Percentiles rank a stretch among this genome's conserved stretches.
These are phyloP conservation scores for Saturnispora sekii DNA, from an alignment of 805 yeast genomes.

Conservation along the genomic window DNA sequence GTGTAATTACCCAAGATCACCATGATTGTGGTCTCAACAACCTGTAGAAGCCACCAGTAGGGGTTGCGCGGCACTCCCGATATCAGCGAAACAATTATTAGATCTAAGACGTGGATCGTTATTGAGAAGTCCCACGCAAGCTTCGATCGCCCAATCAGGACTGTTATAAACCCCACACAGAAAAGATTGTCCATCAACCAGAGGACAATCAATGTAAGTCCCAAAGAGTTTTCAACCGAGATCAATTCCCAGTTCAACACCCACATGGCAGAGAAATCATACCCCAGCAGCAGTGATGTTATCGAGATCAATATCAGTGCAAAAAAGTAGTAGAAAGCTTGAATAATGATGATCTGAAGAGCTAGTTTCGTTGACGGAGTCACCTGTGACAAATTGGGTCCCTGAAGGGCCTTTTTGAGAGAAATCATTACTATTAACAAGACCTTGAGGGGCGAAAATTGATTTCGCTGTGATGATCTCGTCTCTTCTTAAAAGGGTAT, in stretches of 20 bases:
- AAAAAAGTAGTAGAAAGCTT: constrained; percentile 65
- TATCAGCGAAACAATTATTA: constrained; percentile 57
- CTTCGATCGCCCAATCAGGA: constrained; percentile 86
- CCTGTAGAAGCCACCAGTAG: constrained; percentile 81
- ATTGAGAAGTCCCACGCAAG: constrained; percentile 94
- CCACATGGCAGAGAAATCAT: constrained; percentile 57
- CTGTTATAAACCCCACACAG: constrained; percentile 74
- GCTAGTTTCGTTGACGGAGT: constrained; percentile 9
- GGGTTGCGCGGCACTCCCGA: constrained; percentile 60
- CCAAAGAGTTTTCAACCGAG: constrained; percentile 67
- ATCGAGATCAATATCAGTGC: constrained; percentile 59
- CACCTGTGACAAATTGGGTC: not conserved
- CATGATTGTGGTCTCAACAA: constrained; percentile 55
- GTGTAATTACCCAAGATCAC: constrained; percentile 82
- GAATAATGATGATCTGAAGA: constrained; percentile 65
- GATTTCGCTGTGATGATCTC: no score
- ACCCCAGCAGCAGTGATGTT: constrained; percentile 62
- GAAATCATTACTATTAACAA: no score
- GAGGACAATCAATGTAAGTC: constrained; percentile 58
- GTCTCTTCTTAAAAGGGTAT: not conserved
- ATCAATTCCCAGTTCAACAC: constrained; percentile 74
- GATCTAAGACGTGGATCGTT: constrained; percentile 79
- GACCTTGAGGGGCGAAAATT: no score
- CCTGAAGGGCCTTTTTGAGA: no score
- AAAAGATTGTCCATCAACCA: constrained; percentile 82